A percentile compares a stretch with the other conserved stretches of the same genome.
Evolutionary conservation across 2,329 filamentous ascomycete genomes (phyloP).

Genomic region (Colletotrichum orchidophilum): DNA sequence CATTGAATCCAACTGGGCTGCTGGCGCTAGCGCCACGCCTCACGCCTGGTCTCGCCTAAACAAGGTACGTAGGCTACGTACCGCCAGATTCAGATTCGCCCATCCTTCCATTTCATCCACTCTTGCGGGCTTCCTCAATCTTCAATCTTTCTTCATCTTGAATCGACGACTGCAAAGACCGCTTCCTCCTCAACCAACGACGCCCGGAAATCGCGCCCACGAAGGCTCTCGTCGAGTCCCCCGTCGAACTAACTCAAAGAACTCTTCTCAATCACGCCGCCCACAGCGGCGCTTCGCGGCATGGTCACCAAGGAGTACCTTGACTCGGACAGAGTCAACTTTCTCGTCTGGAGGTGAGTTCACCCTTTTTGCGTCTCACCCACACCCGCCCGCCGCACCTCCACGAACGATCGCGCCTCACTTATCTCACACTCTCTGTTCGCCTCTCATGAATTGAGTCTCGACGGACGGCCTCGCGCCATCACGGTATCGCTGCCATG

Average conservation of each 20-base stretch:
- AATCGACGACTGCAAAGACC: conserved; percentile 25
- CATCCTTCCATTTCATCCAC: conserved; percentile 34
- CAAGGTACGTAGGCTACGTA: conserved; percentile 34
- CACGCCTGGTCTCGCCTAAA: conserved; percentile 35
- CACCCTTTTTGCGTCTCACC: conserved; percentile 38
- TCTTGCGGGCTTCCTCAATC: conserved; percentile 33
- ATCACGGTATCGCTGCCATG: conserved; percentile 31
- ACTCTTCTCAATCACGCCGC: conserved; percentile 27
- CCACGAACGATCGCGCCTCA: conserved; percentile 19
- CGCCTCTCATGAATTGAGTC: not conserved
- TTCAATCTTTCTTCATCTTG: conserved; percentile 35
- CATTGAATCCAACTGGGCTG: conserved; percentile 23
- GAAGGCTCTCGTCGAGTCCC: conserved; percentile 8
- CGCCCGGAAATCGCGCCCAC: conserved; percentile 12
- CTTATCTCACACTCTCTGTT: conserved; percentile 13
- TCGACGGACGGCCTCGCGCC: conserved; percentile 5
- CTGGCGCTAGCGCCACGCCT: conserved; percentile 33
- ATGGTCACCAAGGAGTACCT: conserved; percentile 68
- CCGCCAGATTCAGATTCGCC: conserved; percentile 34
- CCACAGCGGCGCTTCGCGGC: conserved; percentile 32
- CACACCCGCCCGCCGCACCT: conserved; percentile 21
- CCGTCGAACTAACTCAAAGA: not conserved
- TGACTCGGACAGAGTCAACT: conserved; percentile 75
- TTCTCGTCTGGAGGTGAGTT: conserved; percentile 76
- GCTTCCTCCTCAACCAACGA: conserved; percentile 23